phyloP scores from a whole-genome alignment of 176 grass and related monocot genomes.

The Bonia amplexicaulis region DNA sequence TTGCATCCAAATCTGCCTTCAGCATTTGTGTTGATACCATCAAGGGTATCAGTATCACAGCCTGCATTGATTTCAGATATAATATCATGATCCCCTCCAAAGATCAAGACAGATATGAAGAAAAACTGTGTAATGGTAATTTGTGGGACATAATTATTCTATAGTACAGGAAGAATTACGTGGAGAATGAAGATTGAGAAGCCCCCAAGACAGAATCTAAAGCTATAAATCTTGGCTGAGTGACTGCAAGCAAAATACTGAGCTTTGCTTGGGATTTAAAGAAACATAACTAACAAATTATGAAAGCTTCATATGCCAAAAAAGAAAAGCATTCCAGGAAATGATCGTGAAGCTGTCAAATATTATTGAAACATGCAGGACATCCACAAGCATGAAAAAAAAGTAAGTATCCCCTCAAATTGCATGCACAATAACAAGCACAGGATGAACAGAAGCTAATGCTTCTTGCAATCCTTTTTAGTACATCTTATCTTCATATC shows the following conservation, averaged over 20 bases:
- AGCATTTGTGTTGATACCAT: conserved; percentile 20
- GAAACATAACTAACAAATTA: neutral
- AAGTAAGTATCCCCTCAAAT: neutral
- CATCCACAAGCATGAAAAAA: neutral
- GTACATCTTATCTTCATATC: neutral
- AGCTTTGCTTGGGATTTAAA: neutral
- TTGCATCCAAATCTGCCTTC: conserved; percentile 71
- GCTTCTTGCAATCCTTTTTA: neutral
- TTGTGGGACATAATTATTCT: neutral
- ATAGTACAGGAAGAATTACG: neutral
- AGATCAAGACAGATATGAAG: neutral
- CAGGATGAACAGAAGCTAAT: neutral
- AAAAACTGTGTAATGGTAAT: neutral
- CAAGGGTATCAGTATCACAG: neutral
- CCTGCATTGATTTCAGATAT: conserved; percentile 37
- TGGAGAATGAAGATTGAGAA: neutral
- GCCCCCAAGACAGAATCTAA: conserved; percentile 4
- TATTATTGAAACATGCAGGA: neutral
- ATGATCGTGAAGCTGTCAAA: neutral
- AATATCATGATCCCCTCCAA: neutral
- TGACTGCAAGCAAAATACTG: neutral
- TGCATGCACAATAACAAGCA: neutral
- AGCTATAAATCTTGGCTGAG: neutral
- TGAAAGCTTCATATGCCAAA: neutral
- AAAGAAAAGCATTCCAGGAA: neutral